These are phyloP conservation scores for Pyricularia sp. DNA, from an alignment of 2,329 filamentous ascomycete species.

Conservation along the genomic window DNA sequence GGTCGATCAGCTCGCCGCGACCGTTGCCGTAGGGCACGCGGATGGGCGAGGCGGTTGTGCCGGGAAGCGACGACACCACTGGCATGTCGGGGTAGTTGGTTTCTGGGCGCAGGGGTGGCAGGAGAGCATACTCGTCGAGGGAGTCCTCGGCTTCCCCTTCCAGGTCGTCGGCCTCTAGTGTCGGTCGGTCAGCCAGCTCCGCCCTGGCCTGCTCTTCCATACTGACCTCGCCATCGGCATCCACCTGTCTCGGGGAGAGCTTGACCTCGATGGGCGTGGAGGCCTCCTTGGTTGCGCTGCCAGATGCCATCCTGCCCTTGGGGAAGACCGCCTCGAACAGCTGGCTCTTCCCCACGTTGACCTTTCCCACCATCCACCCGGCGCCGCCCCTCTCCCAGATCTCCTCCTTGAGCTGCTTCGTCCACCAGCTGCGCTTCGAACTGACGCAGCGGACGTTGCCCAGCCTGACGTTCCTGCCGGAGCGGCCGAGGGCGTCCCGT, in stretches of 20 bases:
- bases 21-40: constrained; percentile 81
- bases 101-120: constrained; percentile 69
- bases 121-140: constrained; percentile 42
- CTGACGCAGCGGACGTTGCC: constrained; percentile 86
- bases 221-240: neutral
- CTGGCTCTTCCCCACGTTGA: constrained; percentile 93
- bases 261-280: constrained; percentile 17
- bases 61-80: constrained; percentile 74
- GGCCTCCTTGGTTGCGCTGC: constrained; percentile 15
- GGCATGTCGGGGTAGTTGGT: constrained; percentile 76
- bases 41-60: constrained; percentile 92
- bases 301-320: constrained; percentile 49
- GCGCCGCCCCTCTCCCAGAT: constrained; percentile 78
- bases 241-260: constrained; percentile 8
- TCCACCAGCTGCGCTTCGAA: constrained; percentile 85
- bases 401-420: constrained; percentile 72
- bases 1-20: constrained; percentile 83
- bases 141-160: constrained; percentile 14
- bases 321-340: constrained; percentile 85
- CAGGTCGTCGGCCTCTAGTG: constrained; percentile 1
- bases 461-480: constrained; percentile 62
- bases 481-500: constrained; percentile 62
- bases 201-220: constrained; percentile 4
- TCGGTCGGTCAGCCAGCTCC: neutral
- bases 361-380: constrained; percentile 95